A percentile compares a stretch with the other conserved stretches of the same genome.
phyloP scores from a whole-genome alignment of 208 protist genomes.

The Leishmania martiniquensis region DNA sequence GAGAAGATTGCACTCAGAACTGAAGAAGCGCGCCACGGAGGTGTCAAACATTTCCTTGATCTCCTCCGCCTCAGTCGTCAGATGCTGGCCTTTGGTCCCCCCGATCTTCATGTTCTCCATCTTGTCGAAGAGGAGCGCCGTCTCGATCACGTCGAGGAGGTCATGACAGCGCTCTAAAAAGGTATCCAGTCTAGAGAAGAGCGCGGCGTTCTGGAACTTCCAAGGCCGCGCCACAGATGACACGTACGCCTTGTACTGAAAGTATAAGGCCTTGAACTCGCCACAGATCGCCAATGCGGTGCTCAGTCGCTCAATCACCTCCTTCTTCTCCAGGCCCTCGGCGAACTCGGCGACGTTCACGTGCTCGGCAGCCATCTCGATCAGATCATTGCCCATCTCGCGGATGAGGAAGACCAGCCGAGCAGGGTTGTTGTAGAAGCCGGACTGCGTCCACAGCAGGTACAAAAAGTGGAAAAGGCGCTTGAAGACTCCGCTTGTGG shows the following conservation, averaged over 20 bases:
- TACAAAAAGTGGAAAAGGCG: slow-evolving; percentile 94
- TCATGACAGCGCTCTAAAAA: slow-evolving; percentile 98
- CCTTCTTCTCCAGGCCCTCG: slow-evolving; percentile 93
- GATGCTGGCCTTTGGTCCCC: slow-evolving; percentile 92
- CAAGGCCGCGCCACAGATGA: slow-evolving; percentile 83
- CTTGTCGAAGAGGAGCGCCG: slow-evolving; percentile 95
- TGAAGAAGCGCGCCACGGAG: slow-evolving; percentile 79
- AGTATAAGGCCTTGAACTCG: slow-evolving; percentile 95
- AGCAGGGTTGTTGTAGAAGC: slow-evolving; percentile 93
- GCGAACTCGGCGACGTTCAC: slow-evolving; percentile 93
- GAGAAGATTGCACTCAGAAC: slow-evolving; percentile 95
- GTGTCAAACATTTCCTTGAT: slow-evolving; percentile 90
- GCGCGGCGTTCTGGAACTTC: slow-evolving; percentile 94
- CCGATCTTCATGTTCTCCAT: slow-evolving; percentile 97
- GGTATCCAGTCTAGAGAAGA: slow-evolving; percentile 95
- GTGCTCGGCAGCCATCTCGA: slow-evolving; percentile 89
- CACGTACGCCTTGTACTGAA: slow-evolving; percentile 94
- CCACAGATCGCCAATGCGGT: slow-evolving; percentile 87
- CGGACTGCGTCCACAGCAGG: slow-evolving; percentile 94
- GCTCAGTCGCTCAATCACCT: slow-evolving; percentile 92
- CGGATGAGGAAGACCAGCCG: slow-evolving; percentile 95
- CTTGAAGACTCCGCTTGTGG: slow-evolving; percentile 81
- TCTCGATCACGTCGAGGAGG: slow-evolving; percentile 95
- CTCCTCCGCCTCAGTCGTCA: slow-evolving; percentile 89
- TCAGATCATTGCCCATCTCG: slow-evolving; percentile 96